A percentile compares a stretch with the other conserved stretches of the same genome.
Conservation (phyloP, 768 basidiomycete species). For the Suillus tomentosus region DNA sequence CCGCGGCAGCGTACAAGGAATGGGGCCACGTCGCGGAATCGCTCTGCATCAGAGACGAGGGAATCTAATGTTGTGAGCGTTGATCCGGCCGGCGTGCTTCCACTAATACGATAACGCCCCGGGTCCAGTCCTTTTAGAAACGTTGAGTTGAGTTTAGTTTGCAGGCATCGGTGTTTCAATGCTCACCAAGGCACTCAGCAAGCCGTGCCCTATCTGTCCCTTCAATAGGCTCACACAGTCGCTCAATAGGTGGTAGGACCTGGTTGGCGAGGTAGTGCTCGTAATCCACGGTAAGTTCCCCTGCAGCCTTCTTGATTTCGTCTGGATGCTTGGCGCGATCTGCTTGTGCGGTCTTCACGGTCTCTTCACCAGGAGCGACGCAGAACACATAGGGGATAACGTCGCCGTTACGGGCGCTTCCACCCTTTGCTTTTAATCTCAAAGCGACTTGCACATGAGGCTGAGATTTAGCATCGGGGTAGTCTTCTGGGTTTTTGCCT, state of each 20-base stretch:
- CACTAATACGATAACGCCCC: conserved; percentile 48
- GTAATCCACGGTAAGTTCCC: conserved; percentile 77
- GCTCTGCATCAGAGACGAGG: conserved; percentile 83
- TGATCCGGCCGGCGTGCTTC: conserved; percentile 53
- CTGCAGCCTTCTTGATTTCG: conserved; percentile 71
- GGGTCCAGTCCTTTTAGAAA: conserved; percentile 56
- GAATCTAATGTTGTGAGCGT: conserved; percentile 83
- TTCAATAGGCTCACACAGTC: conserved; percentile 94
- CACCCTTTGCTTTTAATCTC: conserved; percentile 83
- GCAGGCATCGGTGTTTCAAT: conserved; percentile 11
- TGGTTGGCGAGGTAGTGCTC: conserved; percentile 91
- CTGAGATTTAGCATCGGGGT: conserved; percentile 92
- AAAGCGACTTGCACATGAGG: conserved; percentile 97
- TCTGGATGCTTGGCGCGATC: conserved; percentile 94
- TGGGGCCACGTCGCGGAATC: conserved; percentile 76
- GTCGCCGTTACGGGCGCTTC: conserved; percentile 80
- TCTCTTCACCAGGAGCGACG: conserved; percentile 68
- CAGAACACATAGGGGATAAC: conserved; percentile 98
- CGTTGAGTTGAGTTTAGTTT: background rate
- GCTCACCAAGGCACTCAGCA: conserved; percentile 91
- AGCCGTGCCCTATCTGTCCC: conserved; percentile 90
- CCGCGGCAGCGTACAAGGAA: conserved; percentile 76
- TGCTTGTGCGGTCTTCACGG: conserved; percentile 76
- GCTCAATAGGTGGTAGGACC: conserved; percentile 91
- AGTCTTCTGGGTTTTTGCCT: conserved; percentile 96